Percentiles rank a stretch among this genome's conserved stretches.
Conservation (phyloP, 2,329 filamentous ascomycete genomes). For the Fusarium siculi region DNA sequence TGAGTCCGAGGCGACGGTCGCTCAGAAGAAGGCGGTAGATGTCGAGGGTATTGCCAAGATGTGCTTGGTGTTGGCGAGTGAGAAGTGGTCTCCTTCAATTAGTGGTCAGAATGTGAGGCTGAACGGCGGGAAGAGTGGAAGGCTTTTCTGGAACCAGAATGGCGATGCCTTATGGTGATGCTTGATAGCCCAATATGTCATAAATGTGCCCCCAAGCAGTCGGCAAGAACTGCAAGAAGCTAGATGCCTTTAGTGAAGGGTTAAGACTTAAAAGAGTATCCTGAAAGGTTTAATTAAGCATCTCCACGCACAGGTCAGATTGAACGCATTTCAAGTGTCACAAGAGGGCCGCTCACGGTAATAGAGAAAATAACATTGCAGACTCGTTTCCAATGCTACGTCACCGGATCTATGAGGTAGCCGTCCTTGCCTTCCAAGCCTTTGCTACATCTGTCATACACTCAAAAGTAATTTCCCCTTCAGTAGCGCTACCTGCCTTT, state of each 20-base stretch:
- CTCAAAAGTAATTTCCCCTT: not conserved
- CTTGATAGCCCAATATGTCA: accelerated
- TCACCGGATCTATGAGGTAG: not conserved
- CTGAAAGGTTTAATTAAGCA: accelerated
- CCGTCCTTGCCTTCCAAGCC: not conserved
- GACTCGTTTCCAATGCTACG: accelerated
- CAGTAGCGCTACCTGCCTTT: not conserved
- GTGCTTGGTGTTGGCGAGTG: not conserved
- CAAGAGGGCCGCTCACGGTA: accelerated
- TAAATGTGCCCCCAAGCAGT: accelerated
- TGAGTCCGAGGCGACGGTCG: not conserved
- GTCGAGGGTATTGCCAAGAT: not conserved
- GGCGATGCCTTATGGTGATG: not conserved
- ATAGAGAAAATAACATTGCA: accelerated
- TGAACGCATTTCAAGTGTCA: accelerated
- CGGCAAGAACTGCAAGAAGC: accelerated
- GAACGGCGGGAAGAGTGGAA: not conserved
- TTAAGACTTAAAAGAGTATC: accelerated
- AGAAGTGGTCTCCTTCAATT: not conserved
- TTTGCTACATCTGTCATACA: not conserved
- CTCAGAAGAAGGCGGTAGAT: not conserved
- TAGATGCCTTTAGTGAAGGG: no score
- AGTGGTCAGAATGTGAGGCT: accelerated
- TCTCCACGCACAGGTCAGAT: accelerated
- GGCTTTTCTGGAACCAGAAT: not conserved